A percentile compares a stretch with the other conserved stretches of the same genome.
phyloP scores from a whole-genome alignment of 75 land plant species.

The Isoetes taiwanensis region DNA sequence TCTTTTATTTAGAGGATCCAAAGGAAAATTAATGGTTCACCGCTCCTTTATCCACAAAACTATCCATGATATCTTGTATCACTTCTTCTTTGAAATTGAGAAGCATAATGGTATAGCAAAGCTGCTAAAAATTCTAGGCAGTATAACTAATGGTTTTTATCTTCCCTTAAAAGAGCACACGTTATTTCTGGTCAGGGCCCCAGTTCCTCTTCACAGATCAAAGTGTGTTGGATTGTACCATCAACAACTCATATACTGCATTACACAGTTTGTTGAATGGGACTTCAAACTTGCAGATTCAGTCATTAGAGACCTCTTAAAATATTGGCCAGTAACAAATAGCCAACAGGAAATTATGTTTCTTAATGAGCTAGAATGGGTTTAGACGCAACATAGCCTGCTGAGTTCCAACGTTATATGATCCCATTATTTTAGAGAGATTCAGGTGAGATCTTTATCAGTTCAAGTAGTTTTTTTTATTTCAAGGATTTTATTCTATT shows the following conservation, averaged over 20 bases:
- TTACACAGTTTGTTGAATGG: constrained; percentile 3
- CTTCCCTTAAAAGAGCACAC: constrained; percentile 1
- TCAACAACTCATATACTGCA: constrained; percentile 1
- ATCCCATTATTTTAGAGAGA: not conserved
- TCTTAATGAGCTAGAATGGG: constrained; percentile 1
- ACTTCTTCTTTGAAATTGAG: not conserved
- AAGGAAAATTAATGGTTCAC: constrained; percentile 11
- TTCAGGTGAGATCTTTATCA: too few species aligned
- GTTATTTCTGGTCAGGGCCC: constrained; percentile 4
- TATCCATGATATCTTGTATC: not conserved
- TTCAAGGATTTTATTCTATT: too few species aligned
- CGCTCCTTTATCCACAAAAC: not conserved
- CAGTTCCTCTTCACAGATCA: not conserved
- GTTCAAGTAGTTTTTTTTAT: too few species aligned
- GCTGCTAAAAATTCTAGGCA: not conserved
- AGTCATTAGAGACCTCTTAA: not conserved
- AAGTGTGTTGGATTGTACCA: constrained; percentile 5
- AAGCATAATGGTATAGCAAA: constrained; percentile 4
- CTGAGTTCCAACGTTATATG: constrained; percentile 4
- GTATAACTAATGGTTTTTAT: constrained; percentile 2
- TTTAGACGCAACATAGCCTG: not conserved
- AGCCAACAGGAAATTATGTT: constrained; percentile 1
- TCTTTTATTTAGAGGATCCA: constrained; percentile 61
- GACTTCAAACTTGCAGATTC: constrained; percentile 2
- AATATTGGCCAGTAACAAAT: constrained; percentile 2